Evolutionary conservation across 164 flowering plant species (phyloP), one percentile per base, ranked within the genome.

Genomic region (Liriodendron chinense): DNA sequence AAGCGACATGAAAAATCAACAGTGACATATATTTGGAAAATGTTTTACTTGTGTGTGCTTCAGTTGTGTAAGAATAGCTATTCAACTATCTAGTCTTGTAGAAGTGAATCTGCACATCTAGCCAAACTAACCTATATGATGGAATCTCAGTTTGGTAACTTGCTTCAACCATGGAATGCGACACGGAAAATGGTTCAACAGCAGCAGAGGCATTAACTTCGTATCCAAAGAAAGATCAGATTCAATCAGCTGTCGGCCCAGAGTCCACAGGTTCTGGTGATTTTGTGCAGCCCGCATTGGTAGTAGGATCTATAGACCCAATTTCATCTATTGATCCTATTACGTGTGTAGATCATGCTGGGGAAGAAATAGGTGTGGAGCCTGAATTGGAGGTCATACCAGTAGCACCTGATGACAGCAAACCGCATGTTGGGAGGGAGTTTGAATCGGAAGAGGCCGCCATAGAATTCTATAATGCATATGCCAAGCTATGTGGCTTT

Each of bases 391-490:
- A 64, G 67, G 24, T 64, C 14, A 64, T 64, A 24, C 67, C 67
- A 13, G 24, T 64, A 22, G 67, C 67, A 22, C 28, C 67, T 12
- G 34, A 64, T 21, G 67, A 64, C 67, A 23, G 24, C 24, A 64
- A 64, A 12, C 67, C 67, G 12, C 9, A 64, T 64, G 67, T 64
- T 64, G 67, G 67, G 14, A 64, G 24, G 26, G 14, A 64, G 14
- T 64, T 64, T 24, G 26, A 23, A 64, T 22, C 67, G 22, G 26
- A 64, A 22, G 67, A 64, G 67, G 12, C 24, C 22, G 67, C 67
- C 26, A 64, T 64, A 64, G 67, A 64, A 7, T 64, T 64, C 67
- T 64, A 64, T 64, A 64, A 24, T 64, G 67, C 67, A 64, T 64
- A 64, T 3, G 67, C 67, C 21, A 64, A 64, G 12, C 14, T 25